Conservation (phyloP, 495 filamentous ascomycete species). For the Penicillium lividum region DNA sequence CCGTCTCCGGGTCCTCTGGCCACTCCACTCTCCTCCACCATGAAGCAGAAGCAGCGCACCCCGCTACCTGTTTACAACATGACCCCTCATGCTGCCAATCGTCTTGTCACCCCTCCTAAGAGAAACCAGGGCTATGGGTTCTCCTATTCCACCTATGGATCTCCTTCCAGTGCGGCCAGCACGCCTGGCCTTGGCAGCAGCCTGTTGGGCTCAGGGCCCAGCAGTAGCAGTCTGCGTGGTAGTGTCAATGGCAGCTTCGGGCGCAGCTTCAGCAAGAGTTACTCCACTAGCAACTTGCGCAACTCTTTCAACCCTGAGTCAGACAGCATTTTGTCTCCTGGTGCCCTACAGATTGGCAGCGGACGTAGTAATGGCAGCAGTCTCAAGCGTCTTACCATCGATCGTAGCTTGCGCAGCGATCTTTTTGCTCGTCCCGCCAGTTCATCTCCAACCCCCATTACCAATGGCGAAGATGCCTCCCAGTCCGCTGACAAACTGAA, state of each 20-base stretch:
- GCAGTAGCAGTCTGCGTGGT: constrained; percentile 44
- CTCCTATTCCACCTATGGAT: constrained; percentile 85
- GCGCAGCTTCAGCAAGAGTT: constrained; percentile 60
- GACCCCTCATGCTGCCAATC: constrained; percentile 74
- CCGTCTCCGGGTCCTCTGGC: constrained; percentile 79
- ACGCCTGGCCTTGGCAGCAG: constrained; percentile 67
- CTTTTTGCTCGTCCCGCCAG: constrained; percentile 57
- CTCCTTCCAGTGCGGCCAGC: constrained; percentile 70
- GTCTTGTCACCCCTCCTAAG: constrained; percentile 79
- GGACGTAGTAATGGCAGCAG: constrained; percentile 64
- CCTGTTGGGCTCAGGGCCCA: constrained; percentile 51
- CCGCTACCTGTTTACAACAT: constrained; percentile 87
- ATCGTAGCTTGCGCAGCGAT: constrained; percentile 77
- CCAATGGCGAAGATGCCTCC: constrained; percentile 48
- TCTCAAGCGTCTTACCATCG: constrained; percentile 88
- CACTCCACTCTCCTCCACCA: constrained; percentile 75
- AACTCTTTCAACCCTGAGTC: constrained; percentile 62
- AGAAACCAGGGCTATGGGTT: constrained; percentile 73
- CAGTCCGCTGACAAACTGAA: constrained; percentile 53
- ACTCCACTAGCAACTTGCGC: constrained; percentile 67
- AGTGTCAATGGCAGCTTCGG: constrained; percentile 57
- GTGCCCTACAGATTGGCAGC: constrained; percentile 74
- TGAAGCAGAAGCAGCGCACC: constrained; percentile 70
- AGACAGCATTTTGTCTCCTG: constrained; percentile 83
- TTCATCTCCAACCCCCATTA: constrained; percentile 48